Base-by-base conservation (phyloP, 2,329 filamentous ascomycete genomes). In the Lanzia echinophila region DNA sequence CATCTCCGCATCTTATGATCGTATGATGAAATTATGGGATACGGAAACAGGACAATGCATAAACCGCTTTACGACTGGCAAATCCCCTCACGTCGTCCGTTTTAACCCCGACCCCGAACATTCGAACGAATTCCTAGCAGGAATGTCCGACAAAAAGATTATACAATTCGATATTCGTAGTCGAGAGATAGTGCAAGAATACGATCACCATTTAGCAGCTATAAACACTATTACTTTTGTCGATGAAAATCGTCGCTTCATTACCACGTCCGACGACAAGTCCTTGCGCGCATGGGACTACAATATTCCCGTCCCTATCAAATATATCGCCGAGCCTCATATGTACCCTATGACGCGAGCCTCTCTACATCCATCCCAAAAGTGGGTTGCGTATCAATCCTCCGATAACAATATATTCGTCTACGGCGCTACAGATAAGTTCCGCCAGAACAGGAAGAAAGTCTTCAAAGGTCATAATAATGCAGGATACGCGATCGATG, bases 61-160 rank as follows among this genome's bases (percentile, higher is more conserved):
- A 61, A 86, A 83, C 65, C 89, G 90, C 55, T 99, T 95, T 75
- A 90, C 86, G 17, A 95, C 89, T 0, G 92, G 92, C 67, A 95
- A 95, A 75, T 97, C 90, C 13, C 92, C 94, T 5, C 94, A 99
- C 68, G 91, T 96, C 50, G 78, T 99, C 62, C 86, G 88, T 62
- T 97, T 97, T 78, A 95, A 97, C 71, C 91, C 92, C 0, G 82
- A 84, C 47, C 75, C 79, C 0, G 84, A 87, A 51, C 83, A 86
- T 61, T 82, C 85, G 8, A 87, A 94, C 68, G 92, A 97, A 70
- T 99, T 99, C 71, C 73, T 99, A 53, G 91, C 90, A 1, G 94
- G 94, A 65, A 95, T 97, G 89, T 94, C 89, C 36, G 92, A 99
- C 72, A 99, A 99, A 77, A 96, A 96, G 76, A 99, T 99, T 63